Evolutionary conservation across 2,329 filamentous ascomycete species (phyloP).

Genomic region (Neofusicoccum parvum): DNA sequence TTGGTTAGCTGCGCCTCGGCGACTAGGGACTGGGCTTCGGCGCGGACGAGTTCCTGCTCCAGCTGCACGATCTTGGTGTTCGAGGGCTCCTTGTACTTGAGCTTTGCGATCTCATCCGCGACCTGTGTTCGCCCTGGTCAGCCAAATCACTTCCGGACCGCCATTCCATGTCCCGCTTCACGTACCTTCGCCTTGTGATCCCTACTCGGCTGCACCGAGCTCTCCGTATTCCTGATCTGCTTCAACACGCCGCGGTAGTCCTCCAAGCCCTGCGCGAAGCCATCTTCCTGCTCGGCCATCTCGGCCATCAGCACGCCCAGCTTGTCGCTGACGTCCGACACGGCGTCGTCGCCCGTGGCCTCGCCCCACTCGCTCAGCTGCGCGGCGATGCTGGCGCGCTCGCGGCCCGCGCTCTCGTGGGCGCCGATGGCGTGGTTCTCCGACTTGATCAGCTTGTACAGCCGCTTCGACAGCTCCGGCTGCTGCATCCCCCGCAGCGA

Average conservation of each 20-base stretch:
- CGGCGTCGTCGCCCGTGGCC: conserved; percentile 79
- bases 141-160: neutral
- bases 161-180: neutral
- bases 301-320: conserved; percentile 89
- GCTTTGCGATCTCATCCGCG: conserved; percentile 84
- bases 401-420: conserved; percentile 81
- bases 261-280: conserved; percentile 83
- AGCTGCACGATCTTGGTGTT: conserved; percentile 79
- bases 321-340: conserved; percentile 94
- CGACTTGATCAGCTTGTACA: conserved; percentile 92
- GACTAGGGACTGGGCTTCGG: conserved; percentile 93
- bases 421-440: conserved; percentile 86
- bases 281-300: conserved; percentile 90
- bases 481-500: conserved; percentile 84
- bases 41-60: conserved; percentile 94
- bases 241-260: conserved; percentile 83
- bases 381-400: conserved; percentile 80
- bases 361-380: conserved; percentile 98
- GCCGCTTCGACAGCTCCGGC: conserved; percentile 83
- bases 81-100: conserved; percentile 90
- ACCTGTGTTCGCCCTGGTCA: conserved; percentile 52
- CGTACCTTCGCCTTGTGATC: conserved; percentile 75
- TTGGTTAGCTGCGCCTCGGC: conserved; percentile 97
- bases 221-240: conserved; percentile 92
- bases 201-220: conserved; percentile 88